Percentiles rank a stretch among this genome's conserved stretches.
Conservation (phyloP, 23 red algal species). For the Cyanidiococcus yangmingshanensis region DNA sequence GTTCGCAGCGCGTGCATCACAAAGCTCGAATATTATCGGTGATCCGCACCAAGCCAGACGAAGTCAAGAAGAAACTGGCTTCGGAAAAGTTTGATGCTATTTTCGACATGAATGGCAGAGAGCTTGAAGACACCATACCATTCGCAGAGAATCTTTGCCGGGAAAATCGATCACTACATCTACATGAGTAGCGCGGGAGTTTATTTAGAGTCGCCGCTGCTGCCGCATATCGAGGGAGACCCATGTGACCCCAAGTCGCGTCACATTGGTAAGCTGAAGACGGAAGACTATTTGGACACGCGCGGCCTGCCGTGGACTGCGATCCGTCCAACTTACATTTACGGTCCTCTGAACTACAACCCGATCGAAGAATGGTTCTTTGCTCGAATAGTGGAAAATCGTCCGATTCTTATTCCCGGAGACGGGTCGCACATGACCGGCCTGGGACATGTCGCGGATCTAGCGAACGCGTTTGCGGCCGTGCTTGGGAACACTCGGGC, state of each 20-base stretch:
- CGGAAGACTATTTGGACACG: conserved; percentile 59
- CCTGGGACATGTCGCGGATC: conserved; percentile 86
- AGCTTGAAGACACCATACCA: conserved; percentile 51
- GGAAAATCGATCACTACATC: conserved; percentile 56
- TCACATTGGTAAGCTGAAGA: conserved; percentile 88
- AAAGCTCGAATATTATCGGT: conserved; percentile 45
- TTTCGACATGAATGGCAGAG: conserved; percentile 83
- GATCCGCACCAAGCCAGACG: conserved; percentile 57
- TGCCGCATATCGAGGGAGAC: conserved; percentile 95
- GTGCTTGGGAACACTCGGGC: conserved; percentile 32
- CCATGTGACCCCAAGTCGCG: conserved; percentile 53
- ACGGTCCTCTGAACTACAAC: conserved; percentile 97
- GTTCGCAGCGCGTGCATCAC: conserved; percentile 44
- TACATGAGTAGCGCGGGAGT: conserved; percentile 97
- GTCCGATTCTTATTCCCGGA: conserved; percentile 79
- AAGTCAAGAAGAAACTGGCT: conserved; percentile 26
- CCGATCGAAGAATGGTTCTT: conserved; percentile 96
- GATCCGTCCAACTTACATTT: conserved; percentile 98
- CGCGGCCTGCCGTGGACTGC: conserved; percentile 53
- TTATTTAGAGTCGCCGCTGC: conserved; percentile 62
- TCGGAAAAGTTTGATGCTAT: conserved; percentile 61
- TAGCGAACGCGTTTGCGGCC: conserved; percentile 79
- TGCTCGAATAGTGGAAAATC: conserved; percentile 60
- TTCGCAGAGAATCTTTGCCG: conserved; percentile 41
- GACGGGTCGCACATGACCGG: conserved; percentile 86